A percentile compares a stretch with the other conserved stretches of the same genome.
Evolutionary conservation across 129 eudicot genomes (phyloP).

Genomic region (Gnaphalium uliginosum): DNA sequence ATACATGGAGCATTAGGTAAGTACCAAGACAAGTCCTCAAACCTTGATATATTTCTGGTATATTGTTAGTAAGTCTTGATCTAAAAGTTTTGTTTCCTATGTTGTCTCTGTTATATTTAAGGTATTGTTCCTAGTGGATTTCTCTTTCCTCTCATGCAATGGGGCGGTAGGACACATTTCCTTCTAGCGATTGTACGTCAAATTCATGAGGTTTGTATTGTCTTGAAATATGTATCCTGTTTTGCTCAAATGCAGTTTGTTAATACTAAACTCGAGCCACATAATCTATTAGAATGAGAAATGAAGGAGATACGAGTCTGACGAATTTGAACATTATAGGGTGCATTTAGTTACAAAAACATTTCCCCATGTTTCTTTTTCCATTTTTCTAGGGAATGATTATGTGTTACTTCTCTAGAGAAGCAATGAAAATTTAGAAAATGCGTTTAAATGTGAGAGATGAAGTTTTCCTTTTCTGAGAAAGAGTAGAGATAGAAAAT

Average conservation of each 20-base stretch:
- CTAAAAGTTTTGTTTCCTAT: not conserved
- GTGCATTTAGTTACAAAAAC: no score
- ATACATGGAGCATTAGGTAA: slow-evolving; percentile 89
- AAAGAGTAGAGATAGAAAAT: no score
- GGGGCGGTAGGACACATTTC: slow-evolving; percentile 91
- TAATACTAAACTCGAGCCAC: not conserved
- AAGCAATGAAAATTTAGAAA: no score
- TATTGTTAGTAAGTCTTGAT: not conserved
- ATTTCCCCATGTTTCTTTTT: no score
- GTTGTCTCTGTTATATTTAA: slow-evolving; percentile 25
- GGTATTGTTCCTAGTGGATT: slow-evolving; percentile 96
- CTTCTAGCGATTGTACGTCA: slow-evolving; percentile 65
- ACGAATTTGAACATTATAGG: slow-evolving; percentile 5
- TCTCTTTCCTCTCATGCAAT: slow-evolving; percentile 83
- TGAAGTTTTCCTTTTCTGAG: no score
- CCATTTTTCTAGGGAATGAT: no score
- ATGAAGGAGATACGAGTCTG: slow-evolving; percentile 10
- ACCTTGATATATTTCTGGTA: slow-evolving; percentile 1
- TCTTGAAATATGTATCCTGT: not conserved
- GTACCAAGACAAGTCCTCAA: slow-evolving; percentile 4
- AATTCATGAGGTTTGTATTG: slow-evolving; percentile 56
- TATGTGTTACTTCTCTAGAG: no score
- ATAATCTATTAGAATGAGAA: not conserved
- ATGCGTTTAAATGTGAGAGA: no score
- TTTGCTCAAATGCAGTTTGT: not conserved